Evolutionary conservation across 768 basidiomycete species (phyloP), one percentile per base, ranked within the genome.

Genomic region (Pleurotus salmoneostramineus): DNA sequence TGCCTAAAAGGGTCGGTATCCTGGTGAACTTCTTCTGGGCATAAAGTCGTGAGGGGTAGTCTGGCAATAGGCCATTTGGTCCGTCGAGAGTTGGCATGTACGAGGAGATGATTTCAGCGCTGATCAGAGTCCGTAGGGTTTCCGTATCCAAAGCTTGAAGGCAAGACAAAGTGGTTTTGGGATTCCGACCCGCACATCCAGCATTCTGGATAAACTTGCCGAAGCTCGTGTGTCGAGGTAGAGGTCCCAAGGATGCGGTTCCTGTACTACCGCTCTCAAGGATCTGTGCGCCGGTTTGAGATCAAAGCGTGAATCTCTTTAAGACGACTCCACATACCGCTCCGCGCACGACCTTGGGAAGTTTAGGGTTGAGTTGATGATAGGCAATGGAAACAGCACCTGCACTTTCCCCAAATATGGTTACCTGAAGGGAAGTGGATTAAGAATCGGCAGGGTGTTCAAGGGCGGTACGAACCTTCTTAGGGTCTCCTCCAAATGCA

Each of bases 401-500:
- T 0, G 81, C 81, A 14, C 73, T 76, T 61, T 81, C 71, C 3
- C 81, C 81, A 51, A 76, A 74, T 4, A 75, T 65, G 0, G 77
- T 81, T 1, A 82, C 77, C 71, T 77, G 47, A 2, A 7, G 6
- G 2, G 12, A 6, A n/a, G 8, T 17, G 44, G 21, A 12, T 14
- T 45, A 1, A 55, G 3, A 10, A 40, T 8, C 37, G 0, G 35
- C 5, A 15, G 21, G 21, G 21, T 27, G 21, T 58, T 35, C 3
- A 47, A 27, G 3, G 56, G 59, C 2, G 56, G 42, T 4, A 12
- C 5, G 15, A 5, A 76, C 77, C 68, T 77, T 75, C 10, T 14
- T 63, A n/a, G 71, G 72, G 62, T 79, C 82, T n/a, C 85, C 86
- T 4, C 84, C 83, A 62, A 86, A 87, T 0, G 69, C 64, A 36